Evolutionary conservation across 805 yeast species (phyloP), one percentile per base, ranked within the genome.

Genomic region (Candida verbasci): DNA sequence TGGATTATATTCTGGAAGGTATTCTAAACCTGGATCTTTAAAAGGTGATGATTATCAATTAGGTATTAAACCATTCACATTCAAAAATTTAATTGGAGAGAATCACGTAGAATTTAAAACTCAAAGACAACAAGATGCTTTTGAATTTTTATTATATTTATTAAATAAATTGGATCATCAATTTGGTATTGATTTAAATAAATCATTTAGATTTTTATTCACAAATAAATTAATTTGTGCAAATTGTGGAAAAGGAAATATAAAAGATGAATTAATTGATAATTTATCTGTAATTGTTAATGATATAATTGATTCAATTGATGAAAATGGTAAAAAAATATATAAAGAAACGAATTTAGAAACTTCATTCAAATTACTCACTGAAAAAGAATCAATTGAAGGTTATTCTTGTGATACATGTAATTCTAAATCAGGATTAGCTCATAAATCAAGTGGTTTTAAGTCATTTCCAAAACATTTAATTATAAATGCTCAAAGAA

Each of bases 81-180:
- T 93, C 59, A 91, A 91, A 55, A 65, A 76, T 7, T 62, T 87
- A 17, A 68, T 93, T 35, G 96, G 96, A 3, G 72, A 73, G 34
- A 76, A 77, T 24, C 94, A 93, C 56, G 68, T 69, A 12, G 98
- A 93, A 51, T 93, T 93, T 49, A 70, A 80, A 30, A 80, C 95
- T 0, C 85, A 81, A 71, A 77, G 80, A 47, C 99, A 93, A 55
- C 98, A 93, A 57, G 99, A 93, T 64, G 93, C 97, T 0, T 84
- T 80, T 65, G 98, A 93, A 56, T 93, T 88, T 53, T 74, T 88
- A 59, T 60, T 76, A 4, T 83, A 79, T 53, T 57, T 91, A 7
- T 51, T 80, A 20, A 83, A 81, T 38, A 72, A 76, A 43, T 56
- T 88, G 18, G 89, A 83, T 43, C 54, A 56, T 4, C 56, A 65